Evolutionary conservation across 441 rosid species (phyloP).

Genomic region (Arabidopsis hybrid): DNA sequence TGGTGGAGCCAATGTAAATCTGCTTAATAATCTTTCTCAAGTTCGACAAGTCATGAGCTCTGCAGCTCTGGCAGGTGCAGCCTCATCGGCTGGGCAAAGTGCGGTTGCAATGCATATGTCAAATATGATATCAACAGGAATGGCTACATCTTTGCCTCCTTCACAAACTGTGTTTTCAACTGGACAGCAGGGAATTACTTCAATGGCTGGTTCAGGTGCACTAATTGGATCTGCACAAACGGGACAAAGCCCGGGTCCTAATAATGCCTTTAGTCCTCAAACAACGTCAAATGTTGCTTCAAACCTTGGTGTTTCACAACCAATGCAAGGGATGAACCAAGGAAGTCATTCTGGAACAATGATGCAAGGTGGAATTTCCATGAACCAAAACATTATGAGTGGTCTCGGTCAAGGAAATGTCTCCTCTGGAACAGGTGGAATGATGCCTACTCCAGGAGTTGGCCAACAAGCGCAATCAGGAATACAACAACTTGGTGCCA

Average conservation of each 20-base stretch:
- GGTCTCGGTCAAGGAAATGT: constrained; percentile 70
- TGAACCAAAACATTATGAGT: constrained; percentile 76
- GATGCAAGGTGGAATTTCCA: constrained; percentile 79
- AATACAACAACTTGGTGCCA: constrained; percentile 72
- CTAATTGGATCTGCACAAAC: constrained; percentile 70
- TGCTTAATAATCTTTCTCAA: constrained; percentile 90
- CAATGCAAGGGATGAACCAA: constrained; percentile 83
- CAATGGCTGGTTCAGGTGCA: constrained; percentile 74
- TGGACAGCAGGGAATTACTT: constrained; percentile 77
- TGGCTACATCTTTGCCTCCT: constrained; percentile 76
- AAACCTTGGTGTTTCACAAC: constrained; percentile 78
- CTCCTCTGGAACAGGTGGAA: constrained; percentile 74
- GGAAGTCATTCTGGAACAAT: constrained; percentile 80
- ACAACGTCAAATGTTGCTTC: constrained; percentile 69
- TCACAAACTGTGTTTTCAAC: constrained; percentile 79
- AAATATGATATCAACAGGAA: constrained; percentile 95
- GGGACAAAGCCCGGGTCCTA: constrained; percentile 64
- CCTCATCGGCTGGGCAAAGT: constrained; percentile 85
- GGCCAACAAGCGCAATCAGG: constrained; percentile 78
- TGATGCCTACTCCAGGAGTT: constrained; percentile 98
- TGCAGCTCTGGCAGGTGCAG: constrained; percentile 89
- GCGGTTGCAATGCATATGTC: constrained; percentile 96
- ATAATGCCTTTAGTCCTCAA: constrained; percentile 63
- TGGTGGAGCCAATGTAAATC: constrained; percentile 87
- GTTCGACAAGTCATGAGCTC: constrained; percentile 89